phyloP scores from a whole-genome alignment of 306 rosid genomes.

The Cucumis sativus region DNA sequence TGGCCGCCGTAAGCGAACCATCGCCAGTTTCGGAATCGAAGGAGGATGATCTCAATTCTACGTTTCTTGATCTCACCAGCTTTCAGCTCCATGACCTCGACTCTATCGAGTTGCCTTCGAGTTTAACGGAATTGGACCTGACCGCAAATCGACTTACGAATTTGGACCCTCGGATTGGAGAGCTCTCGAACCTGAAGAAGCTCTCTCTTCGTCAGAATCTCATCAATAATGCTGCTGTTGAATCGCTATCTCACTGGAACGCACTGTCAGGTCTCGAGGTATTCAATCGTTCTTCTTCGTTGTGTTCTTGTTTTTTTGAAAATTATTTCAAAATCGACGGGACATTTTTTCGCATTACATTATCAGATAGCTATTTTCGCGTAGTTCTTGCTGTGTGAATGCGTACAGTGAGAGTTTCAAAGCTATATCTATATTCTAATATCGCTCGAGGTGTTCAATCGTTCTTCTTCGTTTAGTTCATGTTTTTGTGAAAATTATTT shows the following conservation, averaged over 20 bases:
- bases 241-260: conserved; percentile 56
- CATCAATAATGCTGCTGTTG: conserved; percentile 44
- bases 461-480: neutral
- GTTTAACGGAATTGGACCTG: conserved; percentile 79
- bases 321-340: neutral
- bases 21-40: conserved; percentile 12
- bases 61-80: conserved; percentile 66
- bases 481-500: neutral
- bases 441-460: too few relatives aligned
- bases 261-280: conserved; percentile 56
- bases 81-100: conserved; percentile 73
- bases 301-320: neutral
- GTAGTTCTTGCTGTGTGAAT: neutral
- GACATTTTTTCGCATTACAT: neutral
- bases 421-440: neutral
- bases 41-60: conserved; percentile 36
- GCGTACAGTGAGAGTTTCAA: neutral
- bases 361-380: neutral
- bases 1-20: conserved; percentile 20
- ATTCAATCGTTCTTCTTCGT: neutral
- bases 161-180: conserved; percentile 67
- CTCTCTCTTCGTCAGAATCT: conserved; percentile 87
- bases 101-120: conserved; percentile 51
- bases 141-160: conserved; percentile 69
- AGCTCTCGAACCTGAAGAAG: conserved; percentile 54